Evolutionary conservation across 495 filamentous ascomycete species (phyloP).

Genomic region (Aspergillus cristatus): DNA sequence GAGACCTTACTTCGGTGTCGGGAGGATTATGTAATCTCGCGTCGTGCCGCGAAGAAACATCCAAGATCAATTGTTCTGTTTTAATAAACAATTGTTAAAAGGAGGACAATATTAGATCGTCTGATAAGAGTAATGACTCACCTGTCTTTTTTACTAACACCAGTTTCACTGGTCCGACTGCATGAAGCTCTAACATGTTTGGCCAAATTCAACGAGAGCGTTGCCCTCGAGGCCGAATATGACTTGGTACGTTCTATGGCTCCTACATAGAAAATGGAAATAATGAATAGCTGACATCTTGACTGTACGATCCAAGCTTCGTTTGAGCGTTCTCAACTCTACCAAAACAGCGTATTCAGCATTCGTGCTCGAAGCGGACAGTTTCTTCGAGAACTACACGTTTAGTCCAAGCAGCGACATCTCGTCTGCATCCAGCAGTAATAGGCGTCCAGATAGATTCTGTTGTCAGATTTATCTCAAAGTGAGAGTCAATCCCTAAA

Average conservation of each 20-base stretch:
- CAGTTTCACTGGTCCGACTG: conserved; percentile 60
- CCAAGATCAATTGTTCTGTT: no score
- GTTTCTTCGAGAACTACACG: conserved; percentile 75
- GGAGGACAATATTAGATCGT: no score
- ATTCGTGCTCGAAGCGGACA: conserved; percentile 58
- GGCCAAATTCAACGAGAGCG: conserved; percentile 83
- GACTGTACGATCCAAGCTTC: conserved; percentile 43
- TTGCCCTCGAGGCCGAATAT: conserved; percentile 73
- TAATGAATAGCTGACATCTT: conserved; percentile 3
- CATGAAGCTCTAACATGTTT: conserved; percentile 84
- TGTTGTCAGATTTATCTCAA: conserved; percentile 69
- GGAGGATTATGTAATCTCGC: conserved; percentile 18
- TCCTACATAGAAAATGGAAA: background rate
- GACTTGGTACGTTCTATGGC: conserved; percentile 49
- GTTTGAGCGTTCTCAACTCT: conserved; percentile 77
- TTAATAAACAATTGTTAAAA: no score
- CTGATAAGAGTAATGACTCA: conserved; percentile 55
- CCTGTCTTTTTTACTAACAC: conserved; percentile 70
- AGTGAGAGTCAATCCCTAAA: conserved; percentile 21
- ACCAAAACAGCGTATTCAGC: conserved; percentile 88
- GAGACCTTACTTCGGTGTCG: no score
- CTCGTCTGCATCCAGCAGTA: background rate
- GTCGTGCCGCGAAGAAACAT: no score
- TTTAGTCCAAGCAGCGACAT: conserved; percentile 12
- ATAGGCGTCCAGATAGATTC: conserved; percentile 43